Percentiles rank a stretch among this genome's conserved stretches.
Evolutionary conservation across 495 filamentous ascomycete genomes (phyloP).

Genomic region (Aspergillus asperescens): DNA sequence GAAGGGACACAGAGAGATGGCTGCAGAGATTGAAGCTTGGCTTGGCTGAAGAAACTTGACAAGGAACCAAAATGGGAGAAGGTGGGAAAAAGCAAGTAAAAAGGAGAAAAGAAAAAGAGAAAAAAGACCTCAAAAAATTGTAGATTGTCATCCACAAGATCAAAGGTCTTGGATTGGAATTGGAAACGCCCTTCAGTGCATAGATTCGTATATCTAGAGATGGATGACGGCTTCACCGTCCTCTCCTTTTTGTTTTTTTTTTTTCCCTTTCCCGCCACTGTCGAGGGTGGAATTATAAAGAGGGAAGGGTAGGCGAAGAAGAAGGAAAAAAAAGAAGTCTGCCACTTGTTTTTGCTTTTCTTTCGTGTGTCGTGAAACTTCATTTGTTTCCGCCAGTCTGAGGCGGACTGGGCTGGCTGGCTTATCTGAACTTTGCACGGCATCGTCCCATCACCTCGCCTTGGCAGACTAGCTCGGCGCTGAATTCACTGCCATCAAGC

Average conservation of each 20-base stretch:
- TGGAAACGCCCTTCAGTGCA: conserved; percentile 22
- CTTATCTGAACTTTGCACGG: conserved; percentile 71
- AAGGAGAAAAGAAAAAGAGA: conserved; percentile 2
- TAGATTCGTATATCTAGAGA: too few relatives aligned
- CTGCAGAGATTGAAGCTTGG: background rate
- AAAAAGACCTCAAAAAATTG: background rate
- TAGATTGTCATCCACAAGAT: background rate
- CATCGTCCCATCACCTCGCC: conserved; percentile 98
- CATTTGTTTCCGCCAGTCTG: background rate
- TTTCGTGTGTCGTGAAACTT: conserved; percentile 5
- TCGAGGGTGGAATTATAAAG: too few relatives aligned
- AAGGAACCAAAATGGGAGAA: conserved; percentile 1
- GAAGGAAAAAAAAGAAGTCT: background rate
- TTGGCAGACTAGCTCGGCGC: conserved; percentile 95
- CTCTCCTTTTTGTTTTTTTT: background rate
- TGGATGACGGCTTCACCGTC: background rate
- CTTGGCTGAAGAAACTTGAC: conserved; percentile 7
- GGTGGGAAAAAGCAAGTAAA: background rate
- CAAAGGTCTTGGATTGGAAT: background rate
- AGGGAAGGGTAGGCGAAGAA: background rate
- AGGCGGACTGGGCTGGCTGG: background rate
- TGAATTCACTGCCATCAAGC: conserved; percentile 95
- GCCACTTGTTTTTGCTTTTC: background rate
- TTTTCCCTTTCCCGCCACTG: too few relatives aligned
- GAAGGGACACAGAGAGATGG: background rate